Base-by-base conservation (phyloP, 345 rosid species). In the Xanthoceras sorbifolium region DNA sequence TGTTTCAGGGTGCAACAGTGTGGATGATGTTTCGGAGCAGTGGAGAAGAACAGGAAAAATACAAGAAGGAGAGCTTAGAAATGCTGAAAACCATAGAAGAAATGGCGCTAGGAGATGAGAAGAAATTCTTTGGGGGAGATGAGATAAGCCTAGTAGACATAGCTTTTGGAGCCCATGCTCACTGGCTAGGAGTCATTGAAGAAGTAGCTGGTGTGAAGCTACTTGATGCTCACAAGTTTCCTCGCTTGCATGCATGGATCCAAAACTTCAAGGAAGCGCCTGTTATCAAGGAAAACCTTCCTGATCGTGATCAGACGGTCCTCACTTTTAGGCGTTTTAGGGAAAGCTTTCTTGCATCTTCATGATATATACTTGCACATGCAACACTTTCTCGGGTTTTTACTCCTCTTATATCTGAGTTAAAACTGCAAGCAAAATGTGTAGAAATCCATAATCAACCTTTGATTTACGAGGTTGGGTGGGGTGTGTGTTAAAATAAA, bases 91-190 rank as follows among this genome's bases (percentile, higher is more conserved):
- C 6, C 8, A 38, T 75, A 36, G 82, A 75, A 79, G 79, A 79
- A 22, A 54, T 62, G 40, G 70, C 72, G 9, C 50, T 71, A 1
- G 69, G 31, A 59, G 64, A 57, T 57, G 62, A 57, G 9, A 81
- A 73, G 66, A 73, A 71, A 18, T 77, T 81, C 54, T 73, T 81
- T 52, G 75, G 69, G 1, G 77, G 83, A 17, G 80, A 81, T 28
- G 4, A 61, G 18, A 65, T 80, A 14, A 42, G 34, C n/a, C 57
- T 71, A 69, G 80, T 76, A 34, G 83, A 80, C 60, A 54, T 80
- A 2, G 80, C 80, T 20, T 80, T 80, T 32, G 57, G 80, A 15
- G 46, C 74, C 0, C 20, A 72, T 26, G 77, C 64, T 44, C 64
- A 76, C 17, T 67, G 81, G 78, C 28, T 77, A 0, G 75, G 26